Evolutionary conservation across 257 asterid species (phyloP).

Genomic region (Echium plantagineum): DNA sequence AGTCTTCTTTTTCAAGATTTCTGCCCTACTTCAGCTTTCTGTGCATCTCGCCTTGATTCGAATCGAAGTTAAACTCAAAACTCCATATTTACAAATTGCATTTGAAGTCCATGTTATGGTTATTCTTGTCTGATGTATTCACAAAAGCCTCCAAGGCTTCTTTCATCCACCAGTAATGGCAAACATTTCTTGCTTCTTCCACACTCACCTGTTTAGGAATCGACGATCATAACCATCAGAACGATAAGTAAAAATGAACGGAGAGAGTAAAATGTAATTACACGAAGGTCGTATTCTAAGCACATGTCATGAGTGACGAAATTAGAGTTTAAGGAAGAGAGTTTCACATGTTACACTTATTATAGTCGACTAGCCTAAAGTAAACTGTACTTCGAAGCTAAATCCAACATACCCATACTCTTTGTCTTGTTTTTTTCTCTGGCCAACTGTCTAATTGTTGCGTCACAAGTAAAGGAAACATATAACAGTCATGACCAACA

Average conservation of each 20-base stretch:
- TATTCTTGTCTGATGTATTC: constrained; percentile 15
- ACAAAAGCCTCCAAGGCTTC: constrained; percentile 40
- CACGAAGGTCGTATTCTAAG: too few species aligned
- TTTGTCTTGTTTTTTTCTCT: constrained; percentile 69
- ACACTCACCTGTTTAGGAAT: constrained; percentile 29
- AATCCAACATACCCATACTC: constrained; percentile 49
- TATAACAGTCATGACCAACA: constrained; percentile 43
- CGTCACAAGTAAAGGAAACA: constrained; percentile 68
- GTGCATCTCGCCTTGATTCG: neutral
- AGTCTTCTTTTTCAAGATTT: neutral
- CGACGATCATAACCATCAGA: neutral
- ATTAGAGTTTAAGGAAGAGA: too few species aligned
- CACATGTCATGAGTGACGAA: too few species aligned
- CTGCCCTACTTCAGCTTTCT: neutral
- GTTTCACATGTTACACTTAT: too few species aligned
- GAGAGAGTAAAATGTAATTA: too few species aligned
- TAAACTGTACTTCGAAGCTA: neutral
- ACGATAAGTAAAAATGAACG: too few species aligned
- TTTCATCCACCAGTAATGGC: constrained; percentile 56
- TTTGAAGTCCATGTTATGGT: constrained; percentile 16
- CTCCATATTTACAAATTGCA: constrained; percentile 25
- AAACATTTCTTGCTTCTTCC: constrained; percentile 38
- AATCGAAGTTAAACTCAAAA: neutral
- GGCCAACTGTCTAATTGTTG: constrained; percentile 84
- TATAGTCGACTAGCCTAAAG: too few species aligned